These are phyloP conservation scores for Dendrobium huoshanense DNA, from an alignment of 106 monocot species.

Conservation along the genomic window DNA sequence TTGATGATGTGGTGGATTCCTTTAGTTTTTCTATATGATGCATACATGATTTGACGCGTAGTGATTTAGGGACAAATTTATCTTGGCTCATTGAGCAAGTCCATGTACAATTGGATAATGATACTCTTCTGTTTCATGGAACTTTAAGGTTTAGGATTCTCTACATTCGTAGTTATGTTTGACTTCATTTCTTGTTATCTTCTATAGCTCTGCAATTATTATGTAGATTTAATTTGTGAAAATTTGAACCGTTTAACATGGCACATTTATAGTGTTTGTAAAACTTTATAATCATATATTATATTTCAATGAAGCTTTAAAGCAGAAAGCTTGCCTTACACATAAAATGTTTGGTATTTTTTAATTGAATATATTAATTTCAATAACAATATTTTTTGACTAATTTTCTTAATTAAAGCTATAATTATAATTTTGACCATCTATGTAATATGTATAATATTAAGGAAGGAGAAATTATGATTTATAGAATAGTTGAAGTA, in stretches of 20 bases:
- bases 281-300: not conserved
- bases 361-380: too few relatives aligned
- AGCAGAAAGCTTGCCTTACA: too few relatives aligned
- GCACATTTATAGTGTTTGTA: not conserved
- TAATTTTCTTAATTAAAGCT: too few relatives aligned
- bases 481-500: too few relatives aligned
- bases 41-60: not conserved
- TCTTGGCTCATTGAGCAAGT: not conserved
- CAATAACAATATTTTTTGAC: too few relatives aligned
- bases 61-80: not conserved
- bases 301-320: not conserved
- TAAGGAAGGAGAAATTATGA: too few relatives aligned
- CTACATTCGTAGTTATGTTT: not conserved
- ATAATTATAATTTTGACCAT: too few relatives aligned
- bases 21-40: not conserved
- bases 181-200: not conserved
- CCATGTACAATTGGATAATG: not conserved
- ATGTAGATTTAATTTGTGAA: not conserved
- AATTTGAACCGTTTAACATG: not conserved
- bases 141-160: not conserved
- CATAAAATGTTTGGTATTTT: too few relatives aligned
- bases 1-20: not conserved
- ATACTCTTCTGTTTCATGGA: not conserved
- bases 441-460: too few relatives aligned
- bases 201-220: not conserved